Base-by-base conservation (phyloP, 176 grass and related monocot species). In the Oryza australiensis region DNA sequence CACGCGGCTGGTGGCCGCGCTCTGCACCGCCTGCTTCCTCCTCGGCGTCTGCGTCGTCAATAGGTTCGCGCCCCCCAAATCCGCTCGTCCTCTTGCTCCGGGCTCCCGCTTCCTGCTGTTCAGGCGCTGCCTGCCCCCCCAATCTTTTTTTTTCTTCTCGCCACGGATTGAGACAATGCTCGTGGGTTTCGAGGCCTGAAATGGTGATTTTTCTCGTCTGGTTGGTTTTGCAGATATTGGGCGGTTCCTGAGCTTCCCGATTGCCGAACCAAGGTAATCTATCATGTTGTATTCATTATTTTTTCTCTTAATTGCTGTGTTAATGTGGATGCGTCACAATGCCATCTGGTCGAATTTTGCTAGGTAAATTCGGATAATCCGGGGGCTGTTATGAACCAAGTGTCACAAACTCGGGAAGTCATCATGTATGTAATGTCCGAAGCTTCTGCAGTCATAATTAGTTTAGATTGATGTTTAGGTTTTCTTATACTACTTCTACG, bases 11-110 rank as follows among this genome's bases (percentile, higher is more conserved):
- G 90, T 57, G 9, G 73, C 82, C 34, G 86, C 34, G 74, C 86
- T 91, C 82, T 91, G 86, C 86, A 49, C 82, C 73, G 74, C 78
- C 73, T 91, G 86, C 86, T 91, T 91, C 90, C 22, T 91, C 40
- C 79, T 91, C 78, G 86, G 90, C 82, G 18, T 91, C 78, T 70
- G 60, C 74, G 63, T 86, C 63, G 82, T 91, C 68, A 86, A 91
- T 16, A 85, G 90, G 90, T 85, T 16, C 57, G 49, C 83, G 8
- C 18, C 16, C 64, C 28, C 72, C 62, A 73, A 78, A 78, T 74
- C 81, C 77, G 70, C 16, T 5, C 32, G 18, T 80, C 33, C 64
- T 34, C 26, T 26, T 27, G 1, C 43, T 68, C 14, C 62, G 3
- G 1, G 26, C 41, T 72, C 37, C 49, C 11, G 2, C 71, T 49